Conservation (phyloP, 2,329 filamentous ascomycete species). For the Xylaria sp. region DNA sequence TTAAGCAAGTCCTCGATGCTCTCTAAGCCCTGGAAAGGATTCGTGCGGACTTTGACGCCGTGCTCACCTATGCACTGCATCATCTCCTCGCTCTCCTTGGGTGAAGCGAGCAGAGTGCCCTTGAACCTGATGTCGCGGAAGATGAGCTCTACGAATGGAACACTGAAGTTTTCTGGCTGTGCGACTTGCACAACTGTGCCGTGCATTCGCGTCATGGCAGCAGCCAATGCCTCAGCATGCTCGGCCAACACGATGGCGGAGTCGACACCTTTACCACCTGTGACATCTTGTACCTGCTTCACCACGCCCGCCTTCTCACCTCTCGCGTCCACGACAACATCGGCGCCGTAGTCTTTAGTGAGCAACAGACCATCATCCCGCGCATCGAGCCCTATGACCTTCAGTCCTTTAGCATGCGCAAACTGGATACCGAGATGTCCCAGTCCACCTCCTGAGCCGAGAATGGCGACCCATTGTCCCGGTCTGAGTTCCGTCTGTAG, state of each 20-base stretch:
- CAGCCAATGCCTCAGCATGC: slow-evolving; percentile 53
- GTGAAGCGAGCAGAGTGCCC: slow-evolving; percentile 49
- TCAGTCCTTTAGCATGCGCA: slow-evolving; percentile 54
- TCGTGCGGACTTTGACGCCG: slow-evolving; percentile 55
- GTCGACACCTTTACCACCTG: slow-evolving; percentile 55
- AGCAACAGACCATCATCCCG: slow-evolving; percentile 55
- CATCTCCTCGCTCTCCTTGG: slow-evolving; percentile 53
- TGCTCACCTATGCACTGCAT: slow-evolving; percentile 52
- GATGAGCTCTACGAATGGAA: slow-evolving; percentile 61
- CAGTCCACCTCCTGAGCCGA: slow-evolving; percentile 57
- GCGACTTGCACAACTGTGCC: slow-evolving; percentile 63
- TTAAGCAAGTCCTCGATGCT: slow-evolving; percentile 57
- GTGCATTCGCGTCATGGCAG: slow-evolving; percentile 64
- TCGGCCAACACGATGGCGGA: slow-evolving; percentile 58
- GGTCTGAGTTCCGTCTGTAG: slow-evolving; percentile 45
- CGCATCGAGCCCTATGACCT: slow-evolving; percentile 60
- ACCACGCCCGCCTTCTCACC: slow-evolving; percentile 54
- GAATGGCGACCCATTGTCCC: slow-evolving; percentile 49
- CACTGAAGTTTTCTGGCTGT: slow-evolving; percentile 64
- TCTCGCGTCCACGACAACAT: slow-evolving; percentile 59
- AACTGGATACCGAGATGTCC: slow-evolving; percentile 59
- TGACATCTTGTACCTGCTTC: slow-evolving; percentile 52
- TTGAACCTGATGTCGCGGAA: slow-evolving; percentile 37
- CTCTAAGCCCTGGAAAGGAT: slow-evolving; percentile 57
- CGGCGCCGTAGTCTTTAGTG: slow-evolving; percentile 53